Percentiles rank a stretch among this genome's conserved stretches.
Conservation (phyloP, 1,284 basidiomycete species). For the Serendipita sp. region DNA sequence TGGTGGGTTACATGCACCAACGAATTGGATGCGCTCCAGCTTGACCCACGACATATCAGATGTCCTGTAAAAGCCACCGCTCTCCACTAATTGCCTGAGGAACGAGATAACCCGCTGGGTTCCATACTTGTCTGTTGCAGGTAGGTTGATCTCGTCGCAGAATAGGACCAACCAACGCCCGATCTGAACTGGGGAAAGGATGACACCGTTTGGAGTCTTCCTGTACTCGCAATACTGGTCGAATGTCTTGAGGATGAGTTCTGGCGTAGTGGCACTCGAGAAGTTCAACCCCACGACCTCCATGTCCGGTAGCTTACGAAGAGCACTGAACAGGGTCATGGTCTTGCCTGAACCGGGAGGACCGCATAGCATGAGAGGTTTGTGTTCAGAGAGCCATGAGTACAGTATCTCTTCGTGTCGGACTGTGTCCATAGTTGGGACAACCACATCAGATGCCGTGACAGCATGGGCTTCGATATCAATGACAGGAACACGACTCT, state of each 20-base stretch:
- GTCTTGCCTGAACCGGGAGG: conserved; percentile 99
- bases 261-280: conserved; percentile 96
- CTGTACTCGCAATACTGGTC: conserved; percentile 99
- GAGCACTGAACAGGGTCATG: conserved; percentile 98
- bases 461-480: conserved; percentile 96
- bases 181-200: conserved; percentile 87
- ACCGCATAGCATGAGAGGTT: conserved; percentile 95
- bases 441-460: conserved; percentile 89
- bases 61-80: conserved; percentile 89
- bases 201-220: conserved; percentile 93
- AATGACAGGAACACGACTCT: conserved; percentile 80
- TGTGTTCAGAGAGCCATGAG: conserved; percentile 97
- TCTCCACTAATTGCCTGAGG: conserved; percentile 92
- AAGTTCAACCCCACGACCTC: conserved; percentile 99
- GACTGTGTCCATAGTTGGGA: conserved; percentile 96
- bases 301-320: conserved; percentile 95
- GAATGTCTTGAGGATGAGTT: conserved; percentile 96
- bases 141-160: conserved; percentile 99
- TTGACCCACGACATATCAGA: conserved; percentile 95
- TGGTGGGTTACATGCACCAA: conserved; percentile 98
- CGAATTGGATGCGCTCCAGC: conserved; percentile 96
- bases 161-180: conserved; percentile 98
- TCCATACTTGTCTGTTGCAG: conserved; percentile 94
- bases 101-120: conserved; percentile 98
- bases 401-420: conserved; percentile 98